Evolutionary conservation across 345 rosid genomes (phyloP), one percentile per base, ranked within the genome.

Genomic region (Citrus inodora): DNA sequence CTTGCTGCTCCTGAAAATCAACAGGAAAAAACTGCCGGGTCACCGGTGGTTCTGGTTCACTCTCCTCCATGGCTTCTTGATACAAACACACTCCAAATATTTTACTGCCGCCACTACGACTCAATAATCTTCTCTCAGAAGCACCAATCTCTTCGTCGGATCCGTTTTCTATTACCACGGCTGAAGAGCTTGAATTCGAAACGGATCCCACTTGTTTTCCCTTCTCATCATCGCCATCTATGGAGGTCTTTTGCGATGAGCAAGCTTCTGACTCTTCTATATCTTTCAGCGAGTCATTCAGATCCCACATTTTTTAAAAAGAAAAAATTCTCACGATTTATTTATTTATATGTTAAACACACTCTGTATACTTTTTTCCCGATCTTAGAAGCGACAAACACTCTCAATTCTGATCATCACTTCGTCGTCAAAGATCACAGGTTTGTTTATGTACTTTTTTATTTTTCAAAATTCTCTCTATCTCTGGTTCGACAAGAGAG

Each of bases 1-100:
- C 82, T 30, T 53, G 85, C 51, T 53, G 84, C 27, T 80, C 91
- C 73, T 78, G 85, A 64, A 86, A 92, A 48, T 85, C 92, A 46
- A 83, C 80, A 35, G 99, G 99, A 56, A 96, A 94, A 81, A 96
- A 94, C 78, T 94, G 91, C 21, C 88, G 90, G 67, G 99, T 96
- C 85, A 90, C 95, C 24, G 86, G 93, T 38, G 86, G 86, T 21
- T 89, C 51, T 46, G 51, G 51, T 13, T 46, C 88, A 73, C 37
- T 80, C 27, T 71, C 88, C 37, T 76, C 89, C 58, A 70, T 78
- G 55, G 78, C 86, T 8, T 79, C 85, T 3, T 62, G 33, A 19
- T 82, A 63, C 40, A 85, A 85, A 9, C 88, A 82, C 73, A 90
- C 86, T 22, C 93, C 96, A 75, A 90, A 89, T 76, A 90, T 83